Base-by-base conservation (phyloP, 2,329 filamentous ascomycete genomes). In the Erysiphe pulchra region DNA sequence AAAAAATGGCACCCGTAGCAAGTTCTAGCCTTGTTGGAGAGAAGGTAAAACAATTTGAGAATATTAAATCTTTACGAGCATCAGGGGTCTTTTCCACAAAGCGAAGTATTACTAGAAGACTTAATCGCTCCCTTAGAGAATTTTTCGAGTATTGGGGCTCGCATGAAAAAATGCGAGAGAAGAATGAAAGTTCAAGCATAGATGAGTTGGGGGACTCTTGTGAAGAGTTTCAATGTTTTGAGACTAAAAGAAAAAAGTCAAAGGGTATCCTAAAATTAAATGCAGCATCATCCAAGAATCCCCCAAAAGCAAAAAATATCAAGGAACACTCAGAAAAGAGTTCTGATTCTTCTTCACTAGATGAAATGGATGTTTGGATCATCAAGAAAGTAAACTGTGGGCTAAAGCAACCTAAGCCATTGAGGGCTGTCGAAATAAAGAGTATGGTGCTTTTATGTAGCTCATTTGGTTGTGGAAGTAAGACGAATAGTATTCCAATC, bases 401-500 rank as follows among this genome's bases (percentile, higher is more conserved):
- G 13, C 44, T 58, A 43, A 47, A 42, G 34, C 49, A 57, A 30
- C 56, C 56, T 10, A 57, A 55, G 44, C 56, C 56, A 9, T 38
- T 56, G 30, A 47, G 55, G 40, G 47, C 53, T 18, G 47, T 49
- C 11, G 56, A 58, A 41, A 54, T 56, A 48, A 55, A 52, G 46
- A 52, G 55, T 20, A 55, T 57, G 53, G 49, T 52, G 43, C 45
- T 52, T 24, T 44, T 58, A 2, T 58, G 56, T 50, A 53, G 51
- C 20, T 48, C 50, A 18, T 47, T 50, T 18, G 52, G 50, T 14
- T 46, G 36, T 40, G 43, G 46, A 11, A 45, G 20, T n/a, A 43
- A n/a, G 24, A 33, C 13, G 12, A 43, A 7, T 12, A 12, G 17
- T 43, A 33, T 8, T 43, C 32, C 32, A 33, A 13, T 4, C n/a